phyloP scores from a whole-genome alignment of 495 filamentous ascomycete species.

The Xylaria palmicola region DNA sequence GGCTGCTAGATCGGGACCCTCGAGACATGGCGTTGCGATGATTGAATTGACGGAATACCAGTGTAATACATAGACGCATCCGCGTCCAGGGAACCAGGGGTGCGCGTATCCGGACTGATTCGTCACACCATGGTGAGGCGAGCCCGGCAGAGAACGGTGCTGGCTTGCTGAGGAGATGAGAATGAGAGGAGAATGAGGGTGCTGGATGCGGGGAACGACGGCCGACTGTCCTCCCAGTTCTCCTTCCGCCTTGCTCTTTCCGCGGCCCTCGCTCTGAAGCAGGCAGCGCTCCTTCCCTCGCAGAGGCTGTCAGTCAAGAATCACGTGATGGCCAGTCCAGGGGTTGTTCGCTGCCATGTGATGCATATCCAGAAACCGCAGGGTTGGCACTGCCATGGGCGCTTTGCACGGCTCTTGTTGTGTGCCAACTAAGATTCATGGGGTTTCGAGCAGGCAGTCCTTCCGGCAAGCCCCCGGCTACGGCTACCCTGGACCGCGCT shows the following conservation, averaged over 20 bases:
- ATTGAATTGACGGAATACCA: not conserved
- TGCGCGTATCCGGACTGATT: not conserved
- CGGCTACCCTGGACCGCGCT: too few relatives aligned
- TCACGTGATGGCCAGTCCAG: not conserved
- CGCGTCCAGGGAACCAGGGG: too few relatives aligned
- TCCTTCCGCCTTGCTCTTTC: conserved; percentile 3
- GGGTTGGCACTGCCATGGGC: too few relatives aligned
- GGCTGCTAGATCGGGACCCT: conserved; percentile 7
- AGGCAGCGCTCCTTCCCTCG: not conserved
- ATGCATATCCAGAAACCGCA: not conserved
- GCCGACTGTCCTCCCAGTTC: not conserved
- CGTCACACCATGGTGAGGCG: not conserved
- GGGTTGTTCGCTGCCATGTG: not conserved
- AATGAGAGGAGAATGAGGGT: not conserved
- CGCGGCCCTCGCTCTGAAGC: not conserved
- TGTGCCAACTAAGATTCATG: too few relatives aligned
- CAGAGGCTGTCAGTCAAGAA: not conserved
- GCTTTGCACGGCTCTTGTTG: too few relatives aligned
- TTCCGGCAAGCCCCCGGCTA: too few relatives aligned
- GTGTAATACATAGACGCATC: too few relatives aligned
- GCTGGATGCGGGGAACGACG: not conserved
- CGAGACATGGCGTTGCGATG: not conserved
- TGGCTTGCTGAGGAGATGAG: not conserved
- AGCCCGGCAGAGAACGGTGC: too few relatives aligned
- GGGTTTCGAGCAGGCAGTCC: too few relatives aligned